Percentiles rank a stretch among this genome's conserved stretches.
These are phyloP conservation scores for Trichophyton benhamiae DNA, from an alignment of 2,329 filamentous ascomycete species.

Conservation along the genomic window DNA sequence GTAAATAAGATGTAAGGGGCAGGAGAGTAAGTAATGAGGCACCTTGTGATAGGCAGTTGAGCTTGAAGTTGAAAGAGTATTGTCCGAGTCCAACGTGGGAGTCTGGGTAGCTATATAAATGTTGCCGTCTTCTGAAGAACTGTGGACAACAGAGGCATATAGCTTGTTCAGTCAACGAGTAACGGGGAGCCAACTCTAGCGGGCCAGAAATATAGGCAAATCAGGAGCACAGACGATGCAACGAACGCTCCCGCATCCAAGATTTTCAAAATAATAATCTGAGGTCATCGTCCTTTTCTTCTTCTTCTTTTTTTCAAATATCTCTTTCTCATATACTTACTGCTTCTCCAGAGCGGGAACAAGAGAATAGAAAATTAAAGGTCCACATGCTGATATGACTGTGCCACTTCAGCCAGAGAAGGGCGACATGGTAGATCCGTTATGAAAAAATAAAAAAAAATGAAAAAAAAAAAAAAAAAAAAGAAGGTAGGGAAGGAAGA, in stretches of 20 bases:
- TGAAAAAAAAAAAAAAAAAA: too few species aligned
- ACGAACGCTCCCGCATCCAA: constrained; percentile 1
- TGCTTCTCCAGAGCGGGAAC: not conserved
- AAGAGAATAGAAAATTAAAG: constrained; percentile 1
- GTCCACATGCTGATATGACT: constrained; percentile 3
- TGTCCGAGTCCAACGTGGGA: not conserved
- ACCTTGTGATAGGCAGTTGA: not conserved
- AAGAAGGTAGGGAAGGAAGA: not conserved
- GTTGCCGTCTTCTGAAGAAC: not conserved
- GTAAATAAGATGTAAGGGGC: not conserved
- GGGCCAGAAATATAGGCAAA: not conserved
- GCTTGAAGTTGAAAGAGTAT: not conserved
- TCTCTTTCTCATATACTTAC: not conserved
- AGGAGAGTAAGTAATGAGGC: not conserved
- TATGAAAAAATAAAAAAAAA: not conserved
- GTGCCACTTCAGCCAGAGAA: constrained; percentile 4
- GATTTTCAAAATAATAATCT: not conserved
- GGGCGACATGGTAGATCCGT: constrained; percentile 4
- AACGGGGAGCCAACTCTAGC: not conserved
- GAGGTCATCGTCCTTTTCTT: not conserved
- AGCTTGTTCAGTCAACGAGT: not conserved
- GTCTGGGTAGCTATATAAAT: not conserved
- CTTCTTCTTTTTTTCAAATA: not conserved
- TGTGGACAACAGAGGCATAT: not conserved
- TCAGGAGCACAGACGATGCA: constrained; percentile 2